Base-by-base conservation (phyloP, 257 asterid species). In the Mitragyna speciosa region DNA sequence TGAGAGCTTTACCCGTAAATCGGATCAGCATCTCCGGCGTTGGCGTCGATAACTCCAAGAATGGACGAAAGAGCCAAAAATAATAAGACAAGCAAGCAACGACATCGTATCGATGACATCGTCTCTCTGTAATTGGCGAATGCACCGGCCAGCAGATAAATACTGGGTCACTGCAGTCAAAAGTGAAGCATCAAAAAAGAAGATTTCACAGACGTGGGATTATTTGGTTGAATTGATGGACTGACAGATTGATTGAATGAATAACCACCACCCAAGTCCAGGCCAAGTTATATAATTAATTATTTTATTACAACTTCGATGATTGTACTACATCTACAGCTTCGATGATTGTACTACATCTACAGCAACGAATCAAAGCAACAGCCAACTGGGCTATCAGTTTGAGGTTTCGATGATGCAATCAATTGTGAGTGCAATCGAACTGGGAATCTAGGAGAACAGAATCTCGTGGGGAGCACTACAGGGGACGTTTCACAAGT, bases 11-110 rank as follows among this genome's bases (percentile, higher is more conserved):
- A 93, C 97, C 63, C 82, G 88, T 93, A 93, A 84, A 90, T 77
- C 78, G 97, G 94, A 89, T 93, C 98, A 78, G 90, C 85, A 76
- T 91, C 96, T 22, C 94, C 97, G n/a, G 91, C 87, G 84, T 90
- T 88, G 14, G 94, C 96, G 78, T 82, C 71, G 82, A 85, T 79
- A 65, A 86, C 85, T 87, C 86, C 86, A 78, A 78, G 65, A 66
- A 75, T 52, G 74, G 83, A 85, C 16, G 87, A 87, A 75, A 91
- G 78, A 12, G 79, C 85, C 76, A 88, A 45, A 80, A 91, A 82
- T 16, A 86, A 83, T 16, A 87, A 84, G 47, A 87, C 81, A 79
- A 85, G 51, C 71, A 88, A 89, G 80, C 86, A 85, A 79, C 77
- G 86, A 78, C 76, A 76, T 65, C 81, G 88, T 82, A 71, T 36